These are phyloP conservation scores for Capsicum chinense DNA, from an alignment of 257 asterid species.

Conservation along the genomic window DNA sequence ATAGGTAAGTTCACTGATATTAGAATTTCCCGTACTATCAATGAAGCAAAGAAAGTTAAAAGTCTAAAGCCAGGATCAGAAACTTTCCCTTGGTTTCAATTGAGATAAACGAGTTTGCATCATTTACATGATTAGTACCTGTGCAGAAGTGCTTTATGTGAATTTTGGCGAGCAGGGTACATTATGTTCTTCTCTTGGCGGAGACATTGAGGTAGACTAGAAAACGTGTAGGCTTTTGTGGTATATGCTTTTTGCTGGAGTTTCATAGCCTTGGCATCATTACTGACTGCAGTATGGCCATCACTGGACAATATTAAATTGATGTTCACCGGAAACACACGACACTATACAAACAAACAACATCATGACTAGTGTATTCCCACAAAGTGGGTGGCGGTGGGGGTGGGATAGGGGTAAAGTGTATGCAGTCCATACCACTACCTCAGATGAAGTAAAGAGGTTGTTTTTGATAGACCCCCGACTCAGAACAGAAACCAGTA, in stretches of 20 bases:
- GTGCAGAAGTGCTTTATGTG: background rate
- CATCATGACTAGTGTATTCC: too few species aligned
- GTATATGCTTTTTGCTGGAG: background rate
- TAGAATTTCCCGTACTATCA: background rate
- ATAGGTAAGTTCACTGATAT: background rate
- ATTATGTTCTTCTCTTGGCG: background rate
- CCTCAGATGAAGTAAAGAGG: too few species aligned
- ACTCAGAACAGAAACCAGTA: too few species aligned
- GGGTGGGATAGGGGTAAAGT: too few species aligned
- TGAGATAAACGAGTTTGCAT: background rate
- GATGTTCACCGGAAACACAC: background rate
- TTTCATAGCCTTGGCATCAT: background rate
- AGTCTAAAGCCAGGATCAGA: background rate
- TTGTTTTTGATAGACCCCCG: too few species aligned
- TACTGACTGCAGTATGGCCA: background rate
- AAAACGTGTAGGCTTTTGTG: background rate
- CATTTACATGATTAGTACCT: background rate
- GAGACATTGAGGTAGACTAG: background rate
- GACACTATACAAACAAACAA: background rate
- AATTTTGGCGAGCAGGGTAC: background rate
- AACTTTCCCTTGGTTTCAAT: constrained; percentile 19
- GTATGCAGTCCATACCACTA: too few species aligned
- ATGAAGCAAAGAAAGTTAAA: constrained; percentile 12
- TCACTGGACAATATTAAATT: background rate
- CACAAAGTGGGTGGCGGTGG: too few species aligned